Evolutionary conservation across 1,139 yeast genomes (phyloP).

Genomic region (Magnusiomyces clavatus): DNA sequence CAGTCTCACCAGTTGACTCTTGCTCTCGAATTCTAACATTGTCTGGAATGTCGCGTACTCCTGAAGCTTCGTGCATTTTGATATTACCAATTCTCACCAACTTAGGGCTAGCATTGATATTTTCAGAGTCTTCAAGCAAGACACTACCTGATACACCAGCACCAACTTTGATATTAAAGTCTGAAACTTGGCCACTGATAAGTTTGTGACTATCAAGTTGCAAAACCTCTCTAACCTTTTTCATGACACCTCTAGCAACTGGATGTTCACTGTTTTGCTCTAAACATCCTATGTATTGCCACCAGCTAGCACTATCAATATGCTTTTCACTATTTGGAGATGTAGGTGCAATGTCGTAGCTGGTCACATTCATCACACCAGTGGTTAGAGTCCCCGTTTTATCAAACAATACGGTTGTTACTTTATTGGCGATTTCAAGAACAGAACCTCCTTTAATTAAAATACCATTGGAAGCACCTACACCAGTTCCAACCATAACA

Average conservation of each 20-base stretch:
- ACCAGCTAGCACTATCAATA: conserved; percentile 33
- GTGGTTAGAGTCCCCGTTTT: conserved; percentile 93
- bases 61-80: conserved; percentile 36
- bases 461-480: conserved; percentile 85
- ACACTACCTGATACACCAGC: conserved; percentile 57
- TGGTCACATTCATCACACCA: conserved; percentile 62
- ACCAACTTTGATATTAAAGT: conserved; percentile 56
- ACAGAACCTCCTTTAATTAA: conserved; percentile 90
- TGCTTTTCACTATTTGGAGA: background rate
- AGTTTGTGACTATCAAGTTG: conserved; percentile 13
- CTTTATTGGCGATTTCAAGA: conserved; percentile 61
- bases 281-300: conserved; percentile 55
- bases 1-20: conserved; percentile 20
- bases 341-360: conserved; percentile 16
- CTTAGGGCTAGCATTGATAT: conserved; percentile 18
- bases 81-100: conserved; percentile 51
- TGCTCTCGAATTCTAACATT: conserved; percentile 17
- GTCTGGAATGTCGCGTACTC: conserved; percentile 19
- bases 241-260: conserved; percentile 60
- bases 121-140: conserved; percentile 16
- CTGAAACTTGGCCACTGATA: conserved; percentile 21
- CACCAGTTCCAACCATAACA: conserved; percentile 97
- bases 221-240: conserved; percentile 27
- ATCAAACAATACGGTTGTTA: conserved; percentile 73
- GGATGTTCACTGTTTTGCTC: conserved; percentile 86